Evolutionary conservation across 768 basidiomycete genomes (phyloP), one percentile per base, ranked within the genome.

Genomic region (Cystobasidium tubakii): DNA sequence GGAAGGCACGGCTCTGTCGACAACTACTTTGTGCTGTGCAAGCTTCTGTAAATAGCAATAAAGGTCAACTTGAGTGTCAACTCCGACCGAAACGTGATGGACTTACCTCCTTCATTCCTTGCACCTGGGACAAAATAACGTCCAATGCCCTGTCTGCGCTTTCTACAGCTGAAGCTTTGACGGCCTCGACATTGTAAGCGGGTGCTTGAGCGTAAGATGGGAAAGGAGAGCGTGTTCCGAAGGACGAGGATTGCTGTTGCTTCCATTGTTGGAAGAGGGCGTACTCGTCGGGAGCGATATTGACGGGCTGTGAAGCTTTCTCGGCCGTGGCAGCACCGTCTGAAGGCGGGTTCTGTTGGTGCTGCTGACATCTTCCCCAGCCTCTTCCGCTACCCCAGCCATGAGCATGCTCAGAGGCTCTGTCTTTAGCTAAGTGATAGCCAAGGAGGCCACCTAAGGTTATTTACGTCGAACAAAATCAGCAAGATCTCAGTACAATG

Each of bases 31-130:
- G 69, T 71, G 44, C 19, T 71, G 69, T 4, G 36, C 69, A n/a
- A 71, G 69, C 39, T 71, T 71, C 69, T 71, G 54, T n/a, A 29
- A 36, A 21, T n/a, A n/a, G n/a, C n/a, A n/a, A n/a, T n/a, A n/a
- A n/a, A n/a, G n/a, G n/a, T n/a, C n/a, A n/a, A n/a, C n/a, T n/a
- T n/a, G n/a, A n/a, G n/a, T n/a, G n/a, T n/a, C n/a, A n/a, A n/a
- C n/a, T n/a, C n/a, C n/a, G n/a, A n/a, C n/a, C n/a, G n/a, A n/a
- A n/a, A n/a, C n/a, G n/a, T n/a, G n/a, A n/a, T n/a, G n/a, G n/a
- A 36, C 54, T 42, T 39, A 71, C 69, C 69, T 71, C 69, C 55
- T 71, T 71, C 54, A 71, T 53, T 3, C 23, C 44, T 23, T 36
- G 34, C 17, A 71, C 69, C 69, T 71, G 69, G 10, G 44, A 53